Percentiles rank a stretch among this genome's conserved stretches.
Conservation (phyloP, 305 asterid species). For the Euphrasia arctica region DNA sequence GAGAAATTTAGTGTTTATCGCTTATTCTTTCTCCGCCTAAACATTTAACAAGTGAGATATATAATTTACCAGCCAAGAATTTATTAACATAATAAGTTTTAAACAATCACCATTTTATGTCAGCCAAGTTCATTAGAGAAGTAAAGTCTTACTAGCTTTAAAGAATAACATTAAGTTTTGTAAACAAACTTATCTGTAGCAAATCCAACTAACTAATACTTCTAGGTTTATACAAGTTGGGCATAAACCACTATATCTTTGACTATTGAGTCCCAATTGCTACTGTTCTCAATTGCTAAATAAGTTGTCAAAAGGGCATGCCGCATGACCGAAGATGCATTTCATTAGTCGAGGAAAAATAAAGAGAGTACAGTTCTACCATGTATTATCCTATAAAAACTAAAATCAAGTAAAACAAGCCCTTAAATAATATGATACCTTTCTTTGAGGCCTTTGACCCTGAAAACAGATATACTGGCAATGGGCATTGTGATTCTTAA, state of each 20-base stretch:
- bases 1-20: neutral
- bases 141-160: neutral
- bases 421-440: conserved; percentile 12
- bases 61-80: neutral
- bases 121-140: neutral
- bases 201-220: neutral
- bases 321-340: neutral
- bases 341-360: neutral
- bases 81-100: neutral
- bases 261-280: conserved; percentile 22
- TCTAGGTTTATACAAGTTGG: conserved; percentile 5
- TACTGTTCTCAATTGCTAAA: conserved; percentile 1
- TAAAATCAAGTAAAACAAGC: neutral
- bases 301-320: neutral
- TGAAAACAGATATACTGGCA: conserved; percentile 5
- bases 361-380: too few relatives aligned
- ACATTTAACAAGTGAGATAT: neutral
- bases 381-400: too few relatives aligned
- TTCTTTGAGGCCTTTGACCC: conserved; percentile 5
- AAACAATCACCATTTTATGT: neutral
- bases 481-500: neutral
- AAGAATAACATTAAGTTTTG: neutral
- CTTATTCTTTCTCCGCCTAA: too few relatives aligned
- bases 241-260: conserved; percentile 12
- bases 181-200: neutral